phyloP scores from a whole-genome alignment of 306 rosid genomes.

The Amphicarpaea edgeworthii region DNA sequence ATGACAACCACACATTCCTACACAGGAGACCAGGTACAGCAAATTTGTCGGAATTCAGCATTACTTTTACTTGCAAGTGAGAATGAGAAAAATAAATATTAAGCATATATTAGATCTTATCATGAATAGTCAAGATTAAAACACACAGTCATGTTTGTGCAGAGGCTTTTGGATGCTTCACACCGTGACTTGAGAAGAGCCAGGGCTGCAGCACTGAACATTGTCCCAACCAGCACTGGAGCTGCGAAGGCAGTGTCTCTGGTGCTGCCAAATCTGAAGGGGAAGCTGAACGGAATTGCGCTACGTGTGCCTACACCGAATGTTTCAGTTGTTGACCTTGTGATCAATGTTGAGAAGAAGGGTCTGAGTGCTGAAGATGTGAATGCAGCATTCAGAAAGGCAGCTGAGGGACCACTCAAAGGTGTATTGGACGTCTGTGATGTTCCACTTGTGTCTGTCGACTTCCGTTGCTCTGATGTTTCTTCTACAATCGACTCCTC shows the following conservation, averaged over 20 bases:
- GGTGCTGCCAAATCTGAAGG: slow-evolving; percentile 92
- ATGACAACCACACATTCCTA: slow-evolving; percentile 99
- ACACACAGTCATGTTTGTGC: slow-evolving; percentile 4
- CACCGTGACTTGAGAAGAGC: slow-evolving; percentile 98
- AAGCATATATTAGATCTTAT: no score
- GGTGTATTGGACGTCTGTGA: slow-evolving; percentile 96
- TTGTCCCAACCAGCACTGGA: slow-evolving; percentile 98
- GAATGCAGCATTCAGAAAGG: slow-evolving; percentile 90
- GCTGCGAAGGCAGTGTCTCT: slow-evolving; percentile 98
- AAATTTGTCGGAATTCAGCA: not conserved
- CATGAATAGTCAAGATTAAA: no score
- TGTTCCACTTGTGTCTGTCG: slow-evolving; percentile 90
- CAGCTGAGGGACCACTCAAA: slow-evolving; percentile 84
- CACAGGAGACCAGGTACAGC: slow-evolving; percentile 94
- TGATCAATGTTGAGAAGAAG: slow-evolving; percentile 84
- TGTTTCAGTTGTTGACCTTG: slow-evolving; percentile 96
- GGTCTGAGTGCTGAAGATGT: slow-evolving; percentile 93
- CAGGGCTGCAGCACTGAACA: slow-evolving; percentile 95
- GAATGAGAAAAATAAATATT: no score
- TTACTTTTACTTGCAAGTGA: not conserved
- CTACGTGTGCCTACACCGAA: slow-evolving; percentile 98
- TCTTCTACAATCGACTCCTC: slow-evolving; percentile 95
- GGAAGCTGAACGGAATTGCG: slow-evolving; percentile 96
- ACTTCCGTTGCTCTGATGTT: slow-evolving; percentile 90
- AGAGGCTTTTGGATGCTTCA: slow-evolving; percentile 99